Conservation (phyloP, 306 rosid species). For the Glycine soja region DNA sequence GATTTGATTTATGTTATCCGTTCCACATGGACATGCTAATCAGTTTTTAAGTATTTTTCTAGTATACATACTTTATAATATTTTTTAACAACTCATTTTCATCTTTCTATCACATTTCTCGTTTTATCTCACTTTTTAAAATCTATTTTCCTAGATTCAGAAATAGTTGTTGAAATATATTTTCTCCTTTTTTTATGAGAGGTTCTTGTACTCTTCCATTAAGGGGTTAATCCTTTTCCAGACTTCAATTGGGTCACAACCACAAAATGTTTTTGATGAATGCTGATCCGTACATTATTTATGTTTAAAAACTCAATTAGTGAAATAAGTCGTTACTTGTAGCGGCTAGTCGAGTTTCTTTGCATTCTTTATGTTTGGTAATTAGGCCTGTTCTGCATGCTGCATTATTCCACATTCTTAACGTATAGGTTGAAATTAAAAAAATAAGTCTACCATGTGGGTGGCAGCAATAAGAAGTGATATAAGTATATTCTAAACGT, state of each 20-base stretch:
- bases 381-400: background rate
- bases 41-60: no score
- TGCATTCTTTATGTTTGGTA: background rate
- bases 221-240: no score
- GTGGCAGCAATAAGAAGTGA: background rate
- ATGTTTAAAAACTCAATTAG: background rate
- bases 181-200: background rate
- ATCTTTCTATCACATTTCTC: no score
- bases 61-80: no score
- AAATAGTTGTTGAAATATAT: no score
- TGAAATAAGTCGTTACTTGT: no score
- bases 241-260: background rate
- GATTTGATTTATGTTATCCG: background rate
- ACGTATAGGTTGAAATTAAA: background rate
- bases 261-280: background rate
- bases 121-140: no score
- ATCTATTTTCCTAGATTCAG: no score
- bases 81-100: no score
- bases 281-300: background rate
- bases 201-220: background rate
- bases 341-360: background rate
- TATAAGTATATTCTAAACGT: background rate
- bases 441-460: constrained; percentile 20
- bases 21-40: background rate
- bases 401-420: background rate